Conservation (phyloP, 192 early-diverging fungal genomes). For the Gaertneriomyces sp. region DNA sequence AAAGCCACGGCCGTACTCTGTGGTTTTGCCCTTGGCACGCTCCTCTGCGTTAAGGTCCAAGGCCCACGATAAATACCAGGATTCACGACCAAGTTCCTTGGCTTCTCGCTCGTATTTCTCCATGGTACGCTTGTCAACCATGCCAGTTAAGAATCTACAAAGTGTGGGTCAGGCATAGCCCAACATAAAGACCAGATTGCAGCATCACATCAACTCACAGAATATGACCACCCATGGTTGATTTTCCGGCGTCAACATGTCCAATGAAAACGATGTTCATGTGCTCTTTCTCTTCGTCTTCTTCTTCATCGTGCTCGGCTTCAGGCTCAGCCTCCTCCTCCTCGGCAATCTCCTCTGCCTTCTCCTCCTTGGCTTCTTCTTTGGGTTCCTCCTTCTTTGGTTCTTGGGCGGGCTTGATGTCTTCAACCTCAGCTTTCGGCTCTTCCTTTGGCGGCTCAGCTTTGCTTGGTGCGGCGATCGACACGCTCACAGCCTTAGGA, state of each 20-base stretch:
- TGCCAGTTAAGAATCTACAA: conserved; percentile 79
- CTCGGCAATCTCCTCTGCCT: conserved; percentile 5
- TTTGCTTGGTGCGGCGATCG: conserved; percentile 20
- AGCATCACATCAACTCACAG: conserved; percentile 53
- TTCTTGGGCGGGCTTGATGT: conserved; percentile 15
- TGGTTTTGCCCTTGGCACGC: conserved; percentile 97
- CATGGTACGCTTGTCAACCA: conserved; percentile 99
- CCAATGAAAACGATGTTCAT: conserved; percentile 98
- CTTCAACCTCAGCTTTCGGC: neutral
- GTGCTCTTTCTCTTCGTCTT: conserved; percentile 73
- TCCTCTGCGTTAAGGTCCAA: conserved; percentile 96
- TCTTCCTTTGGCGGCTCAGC: neutral
- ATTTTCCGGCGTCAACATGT: conserved; percentile 95
- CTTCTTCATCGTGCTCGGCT: conserved; percentile 13
- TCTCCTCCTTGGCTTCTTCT: conserved; percentile 7
- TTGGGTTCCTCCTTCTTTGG: conserved; percentile 15
- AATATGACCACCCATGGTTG: conserved; percentile 97
- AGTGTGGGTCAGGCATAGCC: neutral
- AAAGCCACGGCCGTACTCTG: conserved; percentile 95
- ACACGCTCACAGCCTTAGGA: conserved; percentile 30
- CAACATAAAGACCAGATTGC: neutral
- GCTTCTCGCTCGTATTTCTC: conserved; percentile 99
- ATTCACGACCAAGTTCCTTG: conserved; percentile 93
- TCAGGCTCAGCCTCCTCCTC: conserved; percentile 47
- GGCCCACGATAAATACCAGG: conserved; percentile 99